Percentiles rank a stretch among this genome's conserved stretches.
Conservation (phyloP, 306 rosid species). For the Leucaena leucocephala region DNA sequence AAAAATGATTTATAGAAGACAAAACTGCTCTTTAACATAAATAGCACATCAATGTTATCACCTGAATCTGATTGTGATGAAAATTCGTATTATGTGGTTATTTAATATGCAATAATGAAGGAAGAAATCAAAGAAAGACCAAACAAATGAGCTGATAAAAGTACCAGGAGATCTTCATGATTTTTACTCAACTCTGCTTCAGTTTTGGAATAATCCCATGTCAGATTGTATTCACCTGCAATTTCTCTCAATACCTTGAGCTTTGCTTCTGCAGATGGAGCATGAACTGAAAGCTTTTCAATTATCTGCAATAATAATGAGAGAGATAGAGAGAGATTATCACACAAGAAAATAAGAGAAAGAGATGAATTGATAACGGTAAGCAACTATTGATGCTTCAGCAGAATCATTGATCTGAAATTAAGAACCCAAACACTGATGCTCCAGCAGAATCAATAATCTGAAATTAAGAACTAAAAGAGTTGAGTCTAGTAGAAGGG, state of each 20-base stretch:
- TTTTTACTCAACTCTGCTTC: constrained; percentile 79
- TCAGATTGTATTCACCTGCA: constrained; percentile 66
- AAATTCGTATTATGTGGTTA: background rate
- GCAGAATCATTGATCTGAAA: constrained; percentile 26
- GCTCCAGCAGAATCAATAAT: constrained; percentile 25
- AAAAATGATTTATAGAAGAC: background rate
- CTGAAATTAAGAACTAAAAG: background rate
- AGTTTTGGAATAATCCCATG: constrained; percentile 84
- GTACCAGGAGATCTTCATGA: constrained; percentile 98
- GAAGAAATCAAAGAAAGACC: constrained; percentile 2
- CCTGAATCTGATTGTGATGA: constrained; percentile 25
- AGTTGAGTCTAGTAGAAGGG: background rate
- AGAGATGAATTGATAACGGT: constrained; percentile 29
- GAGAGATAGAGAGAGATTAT: background rate
- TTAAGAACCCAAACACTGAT: background rate
- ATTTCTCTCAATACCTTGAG: constrained; percentile 87
- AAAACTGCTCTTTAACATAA: constrained; percentile 7
- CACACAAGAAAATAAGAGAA: background rate
- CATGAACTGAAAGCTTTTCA: constrained; percentile 85
- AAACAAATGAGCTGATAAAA: constrained; percentile 18
- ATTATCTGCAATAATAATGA: constrained; percentile 64
- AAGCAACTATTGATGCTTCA: constrained; percentile 23
- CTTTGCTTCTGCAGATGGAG: constrained; percentile 76
- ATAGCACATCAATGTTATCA: constrained; percentile 6
- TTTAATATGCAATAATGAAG: constrained; percentile 16